Percentiles rank a stretch among this genome's conserved stretches.
Evolutionary conservation across 495 filamentous ascomycete genomes (phyloP).

Genomic region (Penicillium mononematosum): DNA sequence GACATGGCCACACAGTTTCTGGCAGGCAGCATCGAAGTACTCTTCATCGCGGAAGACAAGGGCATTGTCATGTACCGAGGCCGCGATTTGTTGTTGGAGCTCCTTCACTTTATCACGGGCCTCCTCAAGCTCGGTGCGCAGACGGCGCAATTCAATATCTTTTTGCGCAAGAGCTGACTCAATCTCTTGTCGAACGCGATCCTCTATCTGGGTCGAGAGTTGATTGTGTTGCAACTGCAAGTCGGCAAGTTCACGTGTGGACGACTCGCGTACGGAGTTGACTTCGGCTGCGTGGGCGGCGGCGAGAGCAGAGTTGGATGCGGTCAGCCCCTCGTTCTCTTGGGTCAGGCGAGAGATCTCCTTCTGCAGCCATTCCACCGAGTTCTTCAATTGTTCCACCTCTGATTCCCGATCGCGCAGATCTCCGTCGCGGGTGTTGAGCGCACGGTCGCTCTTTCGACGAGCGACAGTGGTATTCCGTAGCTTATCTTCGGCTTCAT

Average conservation of each 20-base stretch:
- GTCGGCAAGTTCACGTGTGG: constrained; percentile 61
- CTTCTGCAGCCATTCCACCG: constrained; percentile 72
- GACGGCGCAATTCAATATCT: constrained; percentile 71
- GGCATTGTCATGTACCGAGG: constrained; percentile 67
- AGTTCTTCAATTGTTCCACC: constrained; percentile 73
- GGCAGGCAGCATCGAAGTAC: constrained; percentile 92
- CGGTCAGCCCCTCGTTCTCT: constrained; percentile 69
- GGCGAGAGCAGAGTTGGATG: constrained; percentile 65
- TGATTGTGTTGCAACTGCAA: constrained; percentile 58
- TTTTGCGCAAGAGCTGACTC: constrained; percentile 63
- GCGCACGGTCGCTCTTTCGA: constrained; percentile 54
- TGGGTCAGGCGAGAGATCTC: constrained; percentile 73
- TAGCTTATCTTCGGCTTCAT: constrained; percentile 61
- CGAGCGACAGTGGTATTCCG: constrained; percentile 56
- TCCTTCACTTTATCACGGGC: constrained; percentile 75
- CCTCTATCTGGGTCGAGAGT: constrained; percentile 62
- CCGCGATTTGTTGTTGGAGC: constrained; percentile 80
- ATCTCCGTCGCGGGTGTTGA: constrained; percentile 55
- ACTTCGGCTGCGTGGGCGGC: constrained; percentile 65
- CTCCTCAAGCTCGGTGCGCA: constrained; percentile 73
- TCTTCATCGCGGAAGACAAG: constrained; percentile 82
- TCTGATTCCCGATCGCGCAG: constrained; percentile 66
- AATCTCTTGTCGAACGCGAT: constrained; percentile 60
- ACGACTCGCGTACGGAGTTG: constrained; percentile 51
- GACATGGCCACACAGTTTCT: constrained; percentile 87